phyloP scores from a whole-genome alignment of 2,329 filamentous ascomycete species.

The Pyricularia grisea region DNA sequence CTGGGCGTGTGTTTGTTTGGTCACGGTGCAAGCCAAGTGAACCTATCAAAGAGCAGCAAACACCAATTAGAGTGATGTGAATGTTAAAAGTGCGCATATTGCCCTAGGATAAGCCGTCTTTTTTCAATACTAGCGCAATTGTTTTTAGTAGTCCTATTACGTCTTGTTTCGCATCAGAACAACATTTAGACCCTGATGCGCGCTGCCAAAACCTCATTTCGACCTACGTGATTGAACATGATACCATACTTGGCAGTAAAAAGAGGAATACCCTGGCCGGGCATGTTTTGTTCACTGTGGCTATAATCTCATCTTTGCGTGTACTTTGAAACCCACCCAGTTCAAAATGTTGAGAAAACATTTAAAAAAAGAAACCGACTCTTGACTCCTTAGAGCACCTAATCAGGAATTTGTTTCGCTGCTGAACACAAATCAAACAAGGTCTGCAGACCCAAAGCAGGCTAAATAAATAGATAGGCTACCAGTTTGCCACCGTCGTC shows the following conservation, averaged over 20 bases:
- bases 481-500: background rate
- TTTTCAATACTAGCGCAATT: too few species aligned
- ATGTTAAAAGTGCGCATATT: too few species aligned
- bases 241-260: background rate
- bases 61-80: too few species aligned
- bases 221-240: too few species aligned
- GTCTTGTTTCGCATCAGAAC: too few species aligned
- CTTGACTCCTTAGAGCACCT: background rate
- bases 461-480: background rate
- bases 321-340: background rate
- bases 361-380: background rate
- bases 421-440: background rate
- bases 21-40: too few species aligned
- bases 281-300: background rate
- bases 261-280: background rate
- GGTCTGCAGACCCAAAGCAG: background rate
- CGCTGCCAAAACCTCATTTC: background rate
- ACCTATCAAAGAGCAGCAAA: too few species aligned
- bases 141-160: too few species aligned
- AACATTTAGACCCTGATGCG: too few species aligned
- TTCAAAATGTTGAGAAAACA: background rate
- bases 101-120: too few species aligned
- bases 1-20: too few species aligned
- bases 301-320: background rate
- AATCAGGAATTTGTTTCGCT: background rate